Percentiles rank a stretch among this genome's conserved stretches.
Evolutionary conservation across 1,139 yeast genomes (phyloP).

Genomic region (Candida sp.): DNA sequence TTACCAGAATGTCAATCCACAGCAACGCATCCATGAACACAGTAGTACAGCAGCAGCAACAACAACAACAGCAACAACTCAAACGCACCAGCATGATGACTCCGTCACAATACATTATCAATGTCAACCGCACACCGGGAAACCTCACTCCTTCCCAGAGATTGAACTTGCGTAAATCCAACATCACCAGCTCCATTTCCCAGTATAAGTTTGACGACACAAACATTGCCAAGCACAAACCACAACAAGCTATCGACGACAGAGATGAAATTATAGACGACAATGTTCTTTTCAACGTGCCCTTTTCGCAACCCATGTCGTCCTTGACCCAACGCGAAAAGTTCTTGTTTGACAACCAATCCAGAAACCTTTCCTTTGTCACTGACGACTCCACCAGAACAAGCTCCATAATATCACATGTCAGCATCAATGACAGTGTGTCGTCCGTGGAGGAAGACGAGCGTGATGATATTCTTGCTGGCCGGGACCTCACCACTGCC

Average conservation of each 20-base stretch:
- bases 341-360: conserved; percentile 23
- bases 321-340: conserved; percentile 31
- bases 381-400: conserved; percentile 45
- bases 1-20: conserved; percentile 22
- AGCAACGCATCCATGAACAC: conserved; percentile 15
- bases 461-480: background rate
- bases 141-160: conserved; percentile 45
- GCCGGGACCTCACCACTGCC: background rate
- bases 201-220: conserved; percentile 21
- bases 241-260: conserved; percentile 36
- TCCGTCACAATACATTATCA: conserved; percentile 23
- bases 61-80: conserved; percentile 2
- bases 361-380: conserved; percentile 23
- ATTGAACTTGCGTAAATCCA: conserved; percentile 35
- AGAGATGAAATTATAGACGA: conserved; percentile 42
- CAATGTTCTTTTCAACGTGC: conserved; percentile 63
- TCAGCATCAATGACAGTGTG: conserved; percentile 23
- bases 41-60: background rate
- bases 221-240: conserved; percentile 4
- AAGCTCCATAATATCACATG: conserved; percentile 43
- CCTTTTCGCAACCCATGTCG: conserved; percentile 55
- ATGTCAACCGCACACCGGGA: conserved; percentile 26
- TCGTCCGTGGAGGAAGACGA: conserved; percentile 21
- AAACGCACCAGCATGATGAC: background rate
- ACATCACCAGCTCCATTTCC: conserved; percentile 26